Base-by-base conservation (phyloP, 2,329 filamentous ascomycete species). In the Microdochium paspali region DNA sequence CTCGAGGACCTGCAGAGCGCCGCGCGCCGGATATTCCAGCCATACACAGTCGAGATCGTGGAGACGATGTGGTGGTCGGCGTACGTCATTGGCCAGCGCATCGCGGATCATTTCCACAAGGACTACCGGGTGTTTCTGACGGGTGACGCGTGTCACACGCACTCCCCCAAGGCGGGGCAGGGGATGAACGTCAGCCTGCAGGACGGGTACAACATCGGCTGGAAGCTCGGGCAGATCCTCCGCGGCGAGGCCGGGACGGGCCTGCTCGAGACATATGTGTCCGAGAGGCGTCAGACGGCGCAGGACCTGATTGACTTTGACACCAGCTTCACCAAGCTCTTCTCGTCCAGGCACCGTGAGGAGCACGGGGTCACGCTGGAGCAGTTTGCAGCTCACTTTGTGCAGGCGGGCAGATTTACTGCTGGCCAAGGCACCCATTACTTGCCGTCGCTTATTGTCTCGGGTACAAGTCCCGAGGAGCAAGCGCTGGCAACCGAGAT, bases 81-180 rank as follows among this genome's bases (percentile, higher is more conserved):
- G 0, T 85, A 85, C 51, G 63, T 70, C 6, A 81, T 83, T 44
- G 79, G 79, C 2, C 80, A 84, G 58, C 73, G 79, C 2, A 67
- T 79, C 2, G 80, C 80, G 0, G 72, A 77, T 35, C 64, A 68
- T 35, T 85, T 84, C 61, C 73, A 79, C 56, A 70, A 74, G 45
- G 66, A 74, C 39, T 56, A 75, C 48, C 72, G 76, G 2, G 73
- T 83, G 3, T 84, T 84, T 53, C 61, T 85, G 12, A 76, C 77
- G 0, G 81, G 81, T 3, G 80, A 85, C 54, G 80, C 80, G 3
- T 82, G 78, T 54, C 81, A 85, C 55, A 84, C 80, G 0, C 81
- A 84, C 56, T 80, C 75, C 2, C 81, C 81, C 4, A 84, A 84
- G 60, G 80, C 80, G 0, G 81, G 80, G 0, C 80, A 84, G 61